Percentiles rank a stretch among this genome's conserved stretches.
Evolutionary conservation across 1,284 basidiomycete genomes (phyloP).

Genomic region (Ceratobasidium sp.): DNA sequence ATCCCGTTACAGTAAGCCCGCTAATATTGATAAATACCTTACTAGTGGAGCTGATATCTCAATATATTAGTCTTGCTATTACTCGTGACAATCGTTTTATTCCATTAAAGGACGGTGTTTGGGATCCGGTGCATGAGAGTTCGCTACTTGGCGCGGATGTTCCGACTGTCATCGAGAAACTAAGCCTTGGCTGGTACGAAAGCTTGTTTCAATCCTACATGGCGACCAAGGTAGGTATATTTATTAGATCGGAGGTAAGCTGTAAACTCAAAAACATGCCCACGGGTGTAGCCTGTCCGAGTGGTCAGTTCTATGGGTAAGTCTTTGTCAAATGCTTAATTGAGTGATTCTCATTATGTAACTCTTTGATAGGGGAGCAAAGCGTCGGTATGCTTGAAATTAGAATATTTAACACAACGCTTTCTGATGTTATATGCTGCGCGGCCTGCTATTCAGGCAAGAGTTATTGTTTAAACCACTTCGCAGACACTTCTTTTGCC

Average conservation of each 20-base stretch:
- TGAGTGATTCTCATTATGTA: not conserved
- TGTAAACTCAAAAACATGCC: too few species aligned
- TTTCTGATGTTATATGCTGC: not conserved
- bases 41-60: not conserved
- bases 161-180: conserved; percentile 62
- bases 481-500: conserved; percentile 71
- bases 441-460: conserved; percentile 27
- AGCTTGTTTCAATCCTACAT: conserved; percentile 70
- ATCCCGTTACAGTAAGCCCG: conserved; percentile 42
- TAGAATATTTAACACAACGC: not conserved
- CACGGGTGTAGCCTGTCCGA: conserved; percentile 59
- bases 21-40: not conserved
- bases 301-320: conserved; percentile 73
- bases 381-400: conserved; percentile 63
- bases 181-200: conserved; percentile 74
- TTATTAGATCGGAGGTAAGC: not conserved
- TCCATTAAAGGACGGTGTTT: conserved; percentile 69
- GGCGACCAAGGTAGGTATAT: conserved; percentile 61
- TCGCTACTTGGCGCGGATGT: conserved; percentile 68
- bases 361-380: conserved; percentile 61
- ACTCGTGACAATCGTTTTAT: conserved; percentile 69
- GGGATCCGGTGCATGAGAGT: conserved; percentile 62
- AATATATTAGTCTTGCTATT: conserved; percentile 57
- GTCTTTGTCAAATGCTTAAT: too few species aligned
- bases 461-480: conserved; percentile 67